phyloP scores from a whole-genome alignment of 2,329 filamentous ascomycete species.

The Cryphonectria parasitica region DNA sequence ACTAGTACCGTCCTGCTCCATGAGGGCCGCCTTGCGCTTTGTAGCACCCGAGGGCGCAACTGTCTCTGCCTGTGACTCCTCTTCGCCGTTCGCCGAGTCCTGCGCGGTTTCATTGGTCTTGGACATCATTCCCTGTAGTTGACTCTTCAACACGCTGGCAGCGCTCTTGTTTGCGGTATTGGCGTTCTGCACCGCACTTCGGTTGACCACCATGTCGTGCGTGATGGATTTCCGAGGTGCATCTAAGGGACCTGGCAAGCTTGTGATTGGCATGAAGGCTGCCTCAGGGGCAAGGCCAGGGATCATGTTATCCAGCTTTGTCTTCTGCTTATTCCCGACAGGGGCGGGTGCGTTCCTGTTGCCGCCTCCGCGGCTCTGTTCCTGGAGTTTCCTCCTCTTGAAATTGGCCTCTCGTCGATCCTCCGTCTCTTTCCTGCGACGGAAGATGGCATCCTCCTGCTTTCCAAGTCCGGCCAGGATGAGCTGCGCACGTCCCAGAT shows the following conservation, averaged over 20 bases:
- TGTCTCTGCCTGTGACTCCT: conserved; percentile 36
- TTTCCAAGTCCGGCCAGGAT: conserved; percentile 88
- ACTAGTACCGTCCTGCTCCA: conserved; percentile 63
- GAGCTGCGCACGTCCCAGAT: conserved; percentile 82
- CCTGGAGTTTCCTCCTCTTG: conserved; percentile 77
- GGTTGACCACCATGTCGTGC: conserved; percentile 86
- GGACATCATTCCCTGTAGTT: conserved; percentile 60
- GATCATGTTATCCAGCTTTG: conserved; percentile 32
- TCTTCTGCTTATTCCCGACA: conserved; percentile 28
- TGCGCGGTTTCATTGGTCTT: conserved; percentile 27
- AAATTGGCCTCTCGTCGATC: conserved; percentile 80
- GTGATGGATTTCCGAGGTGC: conserved; percentile 62
- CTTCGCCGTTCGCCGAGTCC: conserved; percentile 25
- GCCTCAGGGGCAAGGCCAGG: conserved; percentile 29
- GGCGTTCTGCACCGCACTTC: conserved; percentile 65
- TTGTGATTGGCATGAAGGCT: conserved; percentile 46
- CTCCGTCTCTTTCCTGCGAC: conserved; percentile 81
- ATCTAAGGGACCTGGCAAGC: conserved; percentile 54
- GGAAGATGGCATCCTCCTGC: conserved; percentile 93
- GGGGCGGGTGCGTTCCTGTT: conserved; percentile 41
- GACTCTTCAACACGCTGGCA: conserved; percentile 82
- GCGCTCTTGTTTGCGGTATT: conserved; percentile 93
- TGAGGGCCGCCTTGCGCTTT: conserved; percentile 77
- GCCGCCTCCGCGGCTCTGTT: conserved; percentile 46
- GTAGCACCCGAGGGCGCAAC: conserved; percentile 57